phyloP scores from a whole-genome alignment of 2,329 filamentous ascomycete species.

The Xylaria sp. region DNA sequence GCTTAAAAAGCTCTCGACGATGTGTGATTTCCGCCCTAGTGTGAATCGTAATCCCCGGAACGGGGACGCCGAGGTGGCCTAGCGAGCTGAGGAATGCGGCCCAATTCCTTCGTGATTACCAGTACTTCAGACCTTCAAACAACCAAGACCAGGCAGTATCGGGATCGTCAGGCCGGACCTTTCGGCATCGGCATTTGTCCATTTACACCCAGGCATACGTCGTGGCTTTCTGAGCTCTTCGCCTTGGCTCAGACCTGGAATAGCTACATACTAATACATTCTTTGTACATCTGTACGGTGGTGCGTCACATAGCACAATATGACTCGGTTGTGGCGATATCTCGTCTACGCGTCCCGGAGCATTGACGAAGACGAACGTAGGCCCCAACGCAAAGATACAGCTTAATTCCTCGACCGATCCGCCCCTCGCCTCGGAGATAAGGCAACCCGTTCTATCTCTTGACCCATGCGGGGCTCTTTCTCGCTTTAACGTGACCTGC shows the following conservation, averaged over 20 bases:
- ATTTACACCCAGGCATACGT: slow-evolving; percentile 7
- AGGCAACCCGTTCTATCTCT: slow-evolving; percentile 63
- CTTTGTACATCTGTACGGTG: slow-evolving; percentile 38
- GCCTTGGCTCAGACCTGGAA: slow-evolving; percentile 14
- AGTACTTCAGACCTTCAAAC: slow-evolving; percentile 16
- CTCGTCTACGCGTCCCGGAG: slow-evolving; percentile 14
- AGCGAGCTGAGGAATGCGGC: slow-evolving; percentile 12
- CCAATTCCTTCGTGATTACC: slow-evolving; percentile 25
- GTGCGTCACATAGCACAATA: slow-evolving; percentile 23
- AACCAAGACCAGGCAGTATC: slow-evolving; percentile 7
- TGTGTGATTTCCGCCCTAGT: slow-evolving; percentile 17
- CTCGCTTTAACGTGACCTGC: slow-evolving; percentile 93
- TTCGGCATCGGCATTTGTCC: slow-evolving; percentile 12
- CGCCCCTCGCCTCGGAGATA: not conserved
- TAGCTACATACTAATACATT: slow-evolving; percentile 45
- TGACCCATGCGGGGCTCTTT: slow-evolving; percentile 99
- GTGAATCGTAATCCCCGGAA: slow-evolving; percentile 15
- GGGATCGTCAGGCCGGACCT: slow-evolving; percentile 13
- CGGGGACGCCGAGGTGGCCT: slow-evolving; percentile 26
- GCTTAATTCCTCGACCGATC: slow-evolving; percentile 9
- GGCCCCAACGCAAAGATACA: slow-evolving; percentile 23
- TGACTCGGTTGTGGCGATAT: slow-evolving; percentile 21
- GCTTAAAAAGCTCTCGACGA: slow-evolving; percentile 19
- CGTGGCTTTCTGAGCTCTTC: slow-evolving; percentile 7
- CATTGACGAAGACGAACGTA: slow-evolving; percentile 2